Percentiles rank a stretch among this genome's conserved stretches.
phyloP scores from a whole-genome alignment of 768 basidiomycete genomes.

The Pleurotus djamor region DNA sequence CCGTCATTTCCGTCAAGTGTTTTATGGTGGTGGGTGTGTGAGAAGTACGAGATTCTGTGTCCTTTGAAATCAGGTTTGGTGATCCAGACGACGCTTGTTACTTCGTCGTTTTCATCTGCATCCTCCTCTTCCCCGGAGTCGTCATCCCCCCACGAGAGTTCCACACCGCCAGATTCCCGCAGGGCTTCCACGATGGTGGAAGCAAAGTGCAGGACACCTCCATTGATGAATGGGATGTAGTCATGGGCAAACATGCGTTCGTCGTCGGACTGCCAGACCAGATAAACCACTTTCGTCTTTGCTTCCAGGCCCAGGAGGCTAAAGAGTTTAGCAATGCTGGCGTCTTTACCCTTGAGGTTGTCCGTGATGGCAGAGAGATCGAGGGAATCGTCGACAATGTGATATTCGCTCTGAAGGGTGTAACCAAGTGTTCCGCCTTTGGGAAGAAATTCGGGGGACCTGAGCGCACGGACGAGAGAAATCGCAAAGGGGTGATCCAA shows the following conservation, averaged over 20 bases:
- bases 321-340: no score
- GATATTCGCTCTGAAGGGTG: constrained; percentile 33
- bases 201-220: no score
- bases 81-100: constrained; percentile 7
- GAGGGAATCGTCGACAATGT: constrained; percentile 13
- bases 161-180: no score
- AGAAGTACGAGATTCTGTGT: background rate
- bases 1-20: background rate
- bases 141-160: no score
- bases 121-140: constrained; percentile 9
- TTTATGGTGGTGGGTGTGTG: background rate
- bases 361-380: constrained; percentile 2
- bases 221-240: no score
- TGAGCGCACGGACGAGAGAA: constrained; percentile 23
- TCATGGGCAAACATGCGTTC: no score
- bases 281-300: no score
- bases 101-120: background rate
- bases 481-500: background rate
- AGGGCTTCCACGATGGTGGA: no score
- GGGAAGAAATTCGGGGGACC: constrained; percentile 29
- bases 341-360: constrained; percentile 15
- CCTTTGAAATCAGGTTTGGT: background rate
- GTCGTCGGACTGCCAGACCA: no score
- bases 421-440: constrained; percentile 39
- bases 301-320: no score